Conservation (phyloP, 192 early-diverging fungal genomes). For the Podochytrium sp. region DNA sequence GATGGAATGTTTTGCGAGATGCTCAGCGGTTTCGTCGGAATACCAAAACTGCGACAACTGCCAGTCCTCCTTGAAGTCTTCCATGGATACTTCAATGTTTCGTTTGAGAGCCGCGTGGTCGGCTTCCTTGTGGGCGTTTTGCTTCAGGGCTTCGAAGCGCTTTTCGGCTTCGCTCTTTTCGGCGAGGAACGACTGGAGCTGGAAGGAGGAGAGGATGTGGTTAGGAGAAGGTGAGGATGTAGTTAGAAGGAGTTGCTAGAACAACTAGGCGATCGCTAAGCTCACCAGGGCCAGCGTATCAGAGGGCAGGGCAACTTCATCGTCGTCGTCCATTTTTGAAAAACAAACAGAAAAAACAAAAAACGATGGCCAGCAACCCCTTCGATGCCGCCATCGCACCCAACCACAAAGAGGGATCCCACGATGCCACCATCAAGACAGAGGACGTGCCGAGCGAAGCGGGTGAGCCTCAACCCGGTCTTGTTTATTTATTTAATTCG, state of each 20-base stretch:
- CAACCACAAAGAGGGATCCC: too few relatives aligned
- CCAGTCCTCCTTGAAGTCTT: constrained; percentile 82
- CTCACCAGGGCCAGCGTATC: constrained; percentile 30
- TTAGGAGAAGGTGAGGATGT: neutral
- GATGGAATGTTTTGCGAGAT: constrained; percentile 53
- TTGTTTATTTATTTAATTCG: too few relatives aligned
- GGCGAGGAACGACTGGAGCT: constrained; percentile 64
- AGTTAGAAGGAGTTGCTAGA: constrained; percentile 11
- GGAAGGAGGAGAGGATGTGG: neutral
- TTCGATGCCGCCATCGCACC: too few relatives aligned
- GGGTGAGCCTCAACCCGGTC: too few relatives aligned
- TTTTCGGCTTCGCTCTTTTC: constrained; percentile 70
- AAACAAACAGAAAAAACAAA: too few relatives aligned
- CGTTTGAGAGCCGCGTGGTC: constrained; percentile 37
- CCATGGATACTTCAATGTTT: constrained; percentile 53
- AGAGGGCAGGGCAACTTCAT: constrained; percentile 20
- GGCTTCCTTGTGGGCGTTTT: constrained; percentile 17
- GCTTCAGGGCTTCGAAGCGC: constrained; percentile 59
- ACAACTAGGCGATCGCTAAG: too few relatives aligned
- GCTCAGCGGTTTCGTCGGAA: constrained; percentile 50
- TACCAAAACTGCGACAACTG: constrained; percentile 61
- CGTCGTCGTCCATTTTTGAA: too few relatives aligned
- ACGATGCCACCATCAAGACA: too few relatives aligned
- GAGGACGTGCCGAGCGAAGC: too few relatives aligned
- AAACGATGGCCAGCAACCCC: too few relatives aligned